Base-by-base conservation (phyloP, 768 basidiomycete genomes). In the Trametes maxima region DNA sequence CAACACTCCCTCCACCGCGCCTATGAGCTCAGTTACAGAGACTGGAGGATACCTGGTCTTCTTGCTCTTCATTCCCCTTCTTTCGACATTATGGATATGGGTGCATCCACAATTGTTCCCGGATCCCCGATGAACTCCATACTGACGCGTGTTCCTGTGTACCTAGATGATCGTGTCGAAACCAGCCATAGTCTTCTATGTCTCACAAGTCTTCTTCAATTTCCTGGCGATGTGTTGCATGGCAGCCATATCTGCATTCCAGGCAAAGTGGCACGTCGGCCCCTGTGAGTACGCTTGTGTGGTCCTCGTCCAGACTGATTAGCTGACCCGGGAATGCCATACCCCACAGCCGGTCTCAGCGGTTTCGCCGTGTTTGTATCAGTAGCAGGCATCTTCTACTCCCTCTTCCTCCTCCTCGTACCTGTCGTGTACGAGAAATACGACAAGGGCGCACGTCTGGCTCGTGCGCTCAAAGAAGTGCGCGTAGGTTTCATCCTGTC, bases 151-250 rank as follows among this genome's bases (percentile, higher is more conserved):
- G 46, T 47, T 59, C 60, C 40, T 49, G 40, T 65, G 17, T 58
- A 45, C 35, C 66, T 66, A 94, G 92, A 91, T 93, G 90, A 93
- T 94, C 67, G 85, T 94, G 47, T 88, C 90, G 22, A 93, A 92
- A 77, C 87, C 90, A 7, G 80, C 86, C 62, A 90, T 94, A 70
- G 80, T 92, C 57, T 86, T 87, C 70, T 86, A 90, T 72, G 73
- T 83, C 33, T 86, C 84, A 2, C 90, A 96, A 78, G 82, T 86
- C 55, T 95, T 98, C 80, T 94, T 96, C 85, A 88, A 90, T 73
- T 97, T 98, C 71, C 82, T 98, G 47, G 85, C 92, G 13, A 89
- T 96, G 85, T 89, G 88, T 48, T 95, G 93, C 70, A 94, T 93
- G 67, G 95, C 91, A 8, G 88, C 90, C 67, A 90, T 94, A 3